Conservation (phyloP, 2,329 filamentous ascomycete species). For the Albophoma yamanashiensis region DNA sequence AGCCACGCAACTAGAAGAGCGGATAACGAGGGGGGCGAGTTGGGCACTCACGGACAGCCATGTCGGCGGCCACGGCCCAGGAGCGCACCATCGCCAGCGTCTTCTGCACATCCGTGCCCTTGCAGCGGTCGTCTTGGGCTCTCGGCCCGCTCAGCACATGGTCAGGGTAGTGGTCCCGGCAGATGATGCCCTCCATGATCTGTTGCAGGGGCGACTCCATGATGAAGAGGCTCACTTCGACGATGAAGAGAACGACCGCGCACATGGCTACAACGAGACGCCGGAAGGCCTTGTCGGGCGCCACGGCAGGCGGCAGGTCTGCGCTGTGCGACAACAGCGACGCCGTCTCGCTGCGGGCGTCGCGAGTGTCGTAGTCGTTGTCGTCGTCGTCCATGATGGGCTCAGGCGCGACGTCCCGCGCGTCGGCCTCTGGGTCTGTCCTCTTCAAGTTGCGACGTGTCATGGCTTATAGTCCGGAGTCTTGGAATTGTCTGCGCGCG, state of each 20-base stretch:
- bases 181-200: constrained; percentile 43
- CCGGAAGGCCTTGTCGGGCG: constrained; percentile 14
- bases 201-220: constrained; percentile 32
- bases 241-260: constrained; percentile 28
- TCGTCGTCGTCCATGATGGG: neutral
- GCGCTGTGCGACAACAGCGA: neutral
- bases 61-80: constrained; percentile 32
- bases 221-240: constrained; percentile 28
- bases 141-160: constrained; percentile 17
- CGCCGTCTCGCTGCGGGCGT: neutral
- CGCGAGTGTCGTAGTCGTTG: neutral
- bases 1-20: neutral
- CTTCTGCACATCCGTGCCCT: constrained; percentile 36
- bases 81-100: constrained; percentile 40
- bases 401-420: neutral
- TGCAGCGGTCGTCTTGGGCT: constrained; percentile 34
- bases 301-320: constrained; percentile 5
- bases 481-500: neutral
- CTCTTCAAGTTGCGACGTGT: neutral
- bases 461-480: neutral
- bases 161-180: constrained; percentile 34
- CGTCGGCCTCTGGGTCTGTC: neutral
- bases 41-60: constrained; percentile 29
- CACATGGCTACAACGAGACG: constrained; percentile 20
- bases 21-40: neutral